Evolutionary conservation across 2,329 filamentous ascomycete species (phyloP).

Genomic region (Plectosphaerella sp.): DNA sequence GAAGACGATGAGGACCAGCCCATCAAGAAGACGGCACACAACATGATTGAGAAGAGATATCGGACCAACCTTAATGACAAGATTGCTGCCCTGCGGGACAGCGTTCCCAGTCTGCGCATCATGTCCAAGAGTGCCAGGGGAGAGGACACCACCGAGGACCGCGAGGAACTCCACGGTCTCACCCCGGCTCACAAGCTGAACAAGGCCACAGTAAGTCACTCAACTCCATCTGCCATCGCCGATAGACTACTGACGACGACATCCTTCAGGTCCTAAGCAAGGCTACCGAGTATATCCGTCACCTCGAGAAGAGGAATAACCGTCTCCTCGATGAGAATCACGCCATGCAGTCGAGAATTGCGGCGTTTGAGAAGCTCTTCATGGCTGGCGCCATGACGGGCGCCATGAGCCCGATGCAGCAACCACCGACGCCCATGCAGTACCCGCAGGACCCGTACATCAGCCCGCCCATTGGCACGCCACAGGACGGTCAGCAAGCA

Average conservation of each 20-base stretch:
- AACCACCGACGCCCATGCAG: slow-evolving; percentile 48
- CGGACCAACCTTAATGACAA: slow-evolving; percentile 96
- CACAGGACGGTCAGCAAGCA: slow-evolving; percentile 34
- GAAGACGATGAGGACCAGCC: slow-evolving; percentile 51
- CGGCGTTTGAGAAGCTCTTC: slow-evolving; percentile 74
- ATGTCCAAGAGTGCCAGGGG: slow-evolving; percentile 69
- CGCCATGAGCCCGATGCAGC: slow-evolving; percentile 49
- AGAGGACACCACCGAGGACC: slow-evolving; percentile 67
- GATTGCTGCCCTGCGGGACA: slow-evolving; percentile 86
- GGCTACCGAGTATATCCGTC: slow-evolving; percentile 91
- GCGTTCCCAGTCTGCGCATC: slow-evolving; percentile 83
- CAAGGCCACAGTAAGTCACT: slow-evolving; percentile 72
- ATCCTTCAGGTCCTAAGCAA: slow-evolving; percentile 69
- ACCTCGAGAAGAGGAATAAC: slow-evolving; percentile 87
- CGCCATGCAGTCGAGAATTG: slow-evolving; percentile 72
- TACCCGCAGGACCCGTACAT: slow-evolving; percentile 44
- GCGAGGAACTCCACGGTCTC: slow-evolving; percentile 76
- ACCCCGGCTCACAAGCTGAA: slow-evolving; percentile 91
- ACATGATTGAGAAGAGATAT: slow-evolving; percentile 97
- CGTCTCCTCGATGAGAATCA: slow-evolving; percentile 77
- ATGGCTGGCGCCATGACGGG: slow-evolving; percentile 69
- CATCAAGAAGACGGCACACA: slow-evolving; percentile 90
- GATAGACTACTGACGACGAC: not conserved
- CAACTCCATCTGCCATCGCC: too few relatives aligned
- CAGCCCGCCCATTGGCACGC: slow-evolving; percentile 37